Base-by-base conservation (phyloP, 2,329 filamentous ascomycete species). In the Elsinoe perseae region DNA sequence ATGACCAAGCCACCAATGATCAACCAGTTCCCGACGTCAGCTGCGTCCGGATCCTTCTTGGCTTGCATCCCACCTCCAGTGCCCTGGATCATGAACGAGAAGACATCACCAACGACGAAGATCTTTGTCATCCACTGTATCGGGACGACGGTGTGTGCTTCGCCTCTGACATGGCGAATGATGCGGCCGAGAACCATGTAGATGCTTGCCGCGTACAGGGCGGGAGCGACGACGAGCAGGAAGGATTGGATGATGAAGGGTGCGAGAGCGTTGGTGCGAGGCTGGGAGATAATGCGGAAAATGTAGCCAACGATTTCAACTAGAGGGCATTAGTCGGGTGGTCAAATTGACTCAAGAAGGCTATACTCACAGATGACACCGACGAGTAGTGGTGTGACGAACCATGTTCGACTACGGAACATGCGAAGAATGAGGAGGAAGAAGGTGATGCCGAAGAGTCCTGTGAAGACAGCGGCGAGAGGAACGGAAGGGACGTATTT, bases 81-180 rank as follows among this genome's bases (percentile, higher is more conserved):
- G 21, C 70, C 69, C 60, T 78, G 77, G 25, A 78, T 67, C 54
- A 75, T 42, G 64, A 78, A 79, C 4, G 72, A 74, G 16, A 78
- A 60, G 4, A 78, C 66, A 60, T 79, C 76, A 30, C 79, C 78
- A 5, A 65, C 52, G 3, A 84, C 79, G 58, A 83, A 83, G 32
- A 77, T 69, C 55, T 73, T 77, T 2, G 80, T 82, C 4, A 82
- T 65, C 72, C 75, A 76, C 6, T 58, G 69, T 1, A 69, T 65
- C 1, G 67, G 62, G 42, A 80, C 69, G 18, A 78, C 58, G 0
- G 76, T 74, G 60, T 72, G 68, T 0, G 66, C 57, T n/a, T 72
- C 68, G 2, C 72, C 76, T 18, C 75, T 67, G 3, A 74, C 67
- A 46, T 69, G 67, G 12, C 64, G 64, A 54, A 77, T 72, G 23